Conservation (phyloP, 2,329 filamentous ascomycete species). For the Coniochaeta sp. region DNA sequence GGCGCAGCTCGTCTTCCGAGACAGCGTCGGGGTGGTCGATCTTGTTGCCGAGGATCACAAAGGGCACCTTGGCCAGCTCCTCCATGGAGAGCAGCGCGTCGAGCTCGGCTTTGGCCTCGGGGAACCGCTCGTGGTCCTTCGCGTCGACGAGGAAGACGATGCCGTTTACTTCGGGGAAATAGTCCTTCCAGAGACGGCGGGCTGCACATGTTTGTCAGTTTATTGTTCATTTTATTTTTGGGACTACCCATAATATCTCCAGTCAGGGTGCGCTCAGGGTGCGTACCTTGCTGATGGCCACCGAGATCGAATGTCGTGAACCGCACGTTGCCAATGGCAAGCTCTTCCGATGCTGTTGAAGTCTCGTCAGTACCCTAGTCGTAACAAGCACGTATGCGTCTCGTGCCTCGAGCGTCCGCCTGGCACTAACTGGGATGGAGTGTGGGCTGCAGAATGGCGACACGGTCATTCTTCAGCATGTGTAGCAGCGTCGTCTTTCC, state of each 20-base stretch:
- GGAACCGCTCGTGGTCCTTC: slow-evolving; percentile 91
- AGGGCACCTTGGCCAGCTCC: slow-evolving; percentile 90
- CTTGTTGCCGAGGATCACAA: slow-evolving; percentile 97
- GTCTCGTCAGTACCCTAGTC: slow-evolving; percentile 9
- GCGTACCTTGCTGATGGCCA: slow-evolving; percentile 81
- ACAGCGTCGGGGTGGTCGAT: slow-evolving; percentile 97
- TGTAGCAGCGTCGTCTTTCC: slow-evolving; percentile 91
- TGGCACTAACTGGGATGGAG: slow-evolving; percentile 73
- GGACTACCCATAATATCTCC: neutral
- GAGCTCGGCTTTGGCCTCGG: slow-evolving; percentile 93
- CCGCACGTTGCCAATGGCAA: slow-evolving; percentile 85
- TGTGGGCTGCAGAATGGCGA: slow-evolving; percentile 84
- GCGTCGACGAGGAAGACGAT: slow-evolving; percentile 98
- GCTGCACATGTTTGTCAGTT: slow-evolving; percentile 37
- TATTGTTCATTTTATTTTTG: too few species aligned
- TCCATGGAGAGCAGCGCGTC: slow-evolving; percentile 96
- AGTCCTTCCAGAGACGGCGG: slow-evolving; percentile 91
- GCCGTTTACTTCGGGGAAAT: slow-evolving; percentile 92
- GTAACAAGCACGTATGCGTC: slow-evolving; percentile 6
- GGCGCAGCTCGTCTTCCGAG: slow-evolving; percentile 89
- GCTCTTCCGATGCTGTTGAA: slow-evolving; percentile 71
- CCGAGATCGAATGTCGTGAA: slow-evolving; percentile 94
- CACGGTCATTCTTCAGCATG: slow-evolving; percentile 96
- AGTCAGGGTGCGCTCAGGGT: neutral
- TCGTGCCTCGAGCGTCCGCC: slow-evolving; percentile 7